Evolutionary conservation across 257 asterid species (phyloP), one percentile per base, ranked within the genome.

Genomic region (Nicotiana obtusifolia): DNA sequence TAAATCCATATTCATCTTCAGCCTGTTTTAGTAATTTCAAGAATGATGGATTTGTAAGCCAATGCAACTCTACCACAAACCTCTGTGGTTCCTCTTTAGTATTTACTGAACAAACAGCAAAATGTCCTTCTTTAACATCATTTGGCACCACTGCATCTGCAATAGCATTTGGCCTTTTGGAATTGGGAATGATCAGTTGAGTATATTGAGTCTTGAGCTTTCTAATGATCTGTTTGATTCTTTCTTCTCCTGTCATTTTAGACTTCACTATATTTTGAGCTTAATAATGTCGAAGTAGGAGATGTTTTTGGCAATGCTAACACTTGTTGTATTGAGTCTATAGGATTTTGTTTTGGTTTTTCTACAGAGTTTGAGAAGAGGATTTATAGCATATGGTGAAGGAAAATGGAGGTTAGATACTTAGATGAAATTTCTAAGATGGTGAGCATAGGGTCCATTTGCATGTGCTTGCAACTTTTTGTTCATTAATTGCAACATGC

Each of bases 81-180:
- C 86, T 86, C 22, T 82, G 84, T 16, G 86, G 86, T 76, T 80
- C 84, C 77, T 69, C 77, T 69, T 69, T 53, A 10, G 30, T 26
- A 68, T 68, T 83, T 30, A 35, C 81, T 5, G 87, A 84, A 49
- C 84, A 35, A 4, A 89, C 83, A 7, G 86, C 88, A 2, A 89
- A 89, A 22, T 86, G 86, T 65, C 92, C 90, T 77, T 87, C 83
- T 81, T 84, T 87, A 6, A 89, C 86, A 47, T 87, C 90, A 1
- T 68, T 65, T 0, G 87, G 88, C 33, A 86, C 87, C 20, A 31
- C 28, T 41, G 5, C 78, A 68, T 28, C 10, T 10, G 10, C 3
- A 68, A 4, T 66, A 33, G 76, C 5, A 66, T 31, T 31, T 17
- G 52, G 10, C 0, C 22, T 31, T 68, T 35, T 68, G 19, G 54